Base-by-base conservation (phyloP, 257 asterid genomes). In the Verbascum thapsus region DNA sequence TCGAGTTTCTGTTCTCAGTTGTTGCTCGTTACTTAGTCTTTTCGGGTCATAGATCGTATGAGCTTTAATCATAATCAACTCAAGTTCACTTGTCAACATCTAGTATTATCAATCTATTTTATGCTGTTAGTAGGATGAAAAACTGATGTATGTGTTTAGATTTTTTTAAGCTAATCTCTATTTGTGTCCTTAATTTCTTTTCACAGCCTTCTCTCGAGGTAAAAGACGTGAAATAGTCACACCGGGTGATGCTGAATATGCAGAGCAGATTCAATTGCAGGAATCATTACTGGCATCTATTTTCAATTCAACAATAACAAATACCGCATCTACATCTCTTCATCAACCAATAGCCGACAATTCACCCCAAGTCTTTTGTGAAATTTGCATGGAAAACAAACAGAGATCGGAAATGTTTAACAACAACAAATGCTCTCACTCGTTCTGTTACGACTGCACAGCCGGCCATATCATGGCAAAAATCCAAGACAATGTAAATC, bases 391-490 rank as follows among this genome's bases (percentile, higher is more conserved):
- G 68, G 95, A 87, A 43, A 22, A 72, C 75, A 81, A 79, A 76
- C 78, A 65, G 70, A 68, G 72, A 51, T 82, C 88, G 90, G 71
- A 80, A 72, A 87, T 85, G 94, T 82, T 87, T 47, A 43, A 7
- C 35, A 85, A 85, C 17, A 73, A 78, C 0, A 45, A 22, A 10
- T 85, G 96, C 65, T 48, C 65, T 22, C 87, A 85, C 70, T 76
- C 90, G 20, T 88, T 85, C 47, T 88, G 96, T 38, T 68, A 67
- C 10, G 77, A 72, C 8, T 88, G 96, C 84, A 85, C 84, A 15
- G 52, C 77, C 69, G 70, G 63, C 62, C 86, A 85, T 35, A 64
- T 88, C 16, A 18, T 53, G n/a, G 42, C 85, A 0, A 88, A 72
- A 76, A 74, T 85, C 44, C 71, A 72, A 53, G 81, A 81, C 19